Evolutionary conservation across 176 grass and related monocot genomes (phyloP).

Genomic region (Lolium rigidum): DNA sequence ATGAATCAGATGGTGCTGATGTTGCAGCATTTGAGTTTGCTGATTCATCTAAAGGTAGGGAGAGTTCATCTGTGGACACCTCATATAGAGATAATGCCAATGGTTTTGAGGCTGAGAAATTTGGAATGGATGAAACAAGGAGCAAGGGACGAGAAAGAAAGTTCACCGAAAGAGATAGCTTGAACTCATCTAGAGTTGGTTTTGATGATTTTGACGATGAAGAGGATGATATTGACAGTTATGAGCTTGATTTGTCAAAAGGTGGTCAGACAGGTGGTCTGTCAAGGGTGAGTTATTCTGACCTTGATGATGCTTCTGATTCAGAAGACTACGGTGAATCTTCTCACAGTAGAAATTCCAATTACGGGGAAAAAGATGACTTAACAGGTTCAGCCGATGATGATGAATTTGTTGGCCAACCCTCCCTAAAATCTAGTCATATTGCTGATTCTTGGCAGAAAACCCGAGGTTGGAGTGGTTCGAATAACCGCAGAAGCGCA

Average conservation of each 20-base stretch:
- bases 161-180: conserved; percentile 48
- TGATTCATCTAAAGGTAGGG: conserved; percentile 58
- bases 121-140: conserved; percentile 45
- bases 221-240: conserved; percentile 88
- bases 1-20: conserved; percentile 95
- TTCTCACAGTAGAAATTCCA: conserved; percentile 48
- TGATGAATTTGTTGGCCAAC: conserved; percentile 56
- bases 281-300: conserved; percentile 72
- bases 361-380: conserved; percentile 37
- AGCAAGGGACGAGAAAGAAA: conserved; percentile 42
- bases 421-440: conserved; percentile 56
- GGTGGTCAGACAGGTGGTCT: conserved; percentile 61
- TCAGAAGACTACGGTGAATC: conserved; percentile 58
- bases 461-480: conserved; percentile 34
- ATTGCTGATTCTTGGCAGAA: conserved; percentile 57
- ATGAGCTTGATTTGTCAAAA: conserved; percentile 73
- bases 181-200: conserved; percentile 55
- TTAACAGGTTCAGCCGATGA: conserved; percentile 52
- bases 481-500: conserved; percentile 21
- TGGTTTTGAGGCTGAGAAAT: conserved; percentile 43
- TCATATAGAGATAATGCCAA: conserved; percentile 51
- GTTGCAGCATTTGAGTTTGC: conserved; percentile 97
- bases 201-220: conserved; percentile 98
- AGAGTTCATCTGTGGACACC: conserved; percentile 42
- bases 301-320: conserved; percentile 71